These are phyloP conservation scores for Zanthoxylum bungeanum DNA, from an alignment of 345 rosid genomes.

Conservation along the genomic window DNA sequence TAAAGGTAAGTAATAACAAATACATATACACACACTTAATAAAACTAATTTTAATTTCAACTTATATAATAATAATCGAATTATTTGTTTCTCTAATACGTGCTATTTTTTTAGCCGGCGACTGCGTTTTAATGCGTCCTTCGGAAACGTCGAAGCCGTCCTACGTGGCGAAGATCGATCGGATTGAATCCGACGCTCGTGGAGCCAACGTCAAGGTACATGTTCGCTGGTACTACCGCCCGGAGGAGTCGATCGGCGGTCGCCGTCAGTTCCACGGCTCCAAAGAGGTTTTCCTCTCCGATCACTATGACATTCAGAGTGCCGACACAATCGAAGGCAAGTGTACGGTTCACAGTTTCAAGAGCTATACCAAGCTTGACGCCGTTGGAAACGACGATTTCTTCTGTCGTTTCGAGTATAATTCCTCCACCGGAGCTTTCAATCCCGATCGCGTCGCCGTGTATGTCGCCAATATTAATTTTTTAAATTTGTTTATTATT, in stretches of 20 bases:
- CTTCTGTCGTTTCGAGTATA: slow-evolving; percentile 98
- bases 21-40: no score
- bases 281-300: slow-evolving; percentile 89
- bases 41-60: no score
- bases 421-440: slow-evolving; percentile 80
- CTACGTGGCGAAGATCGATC: slow-evolving; percentile 87
- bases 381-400: slow-evolving; percentile 94
- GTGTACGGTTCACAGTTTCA: slow-evolving; percentile 88
- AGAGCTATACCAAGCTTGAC: slow-evolving; percentile 81
- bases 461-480: slow-evolving; percentile 37
- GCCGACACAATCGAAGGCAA: slow-evolving; percentile 90
- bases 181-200: slow-evolving; percentile 81
- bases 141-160: slow-evolving; percentile 77
- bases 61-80: no score
- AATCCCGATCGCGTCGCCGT: slow-evolving; percentile 93
- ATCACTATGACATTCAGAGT: slow-evolving; percentile 82
- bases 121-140: slow-evolving; percentile 93
- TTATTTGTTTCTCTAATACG: not conserved
- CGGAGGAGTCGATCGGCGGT: slow-evolving; percentile 97
- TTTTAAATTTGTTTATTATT: not conserved
- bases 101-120: slow-evolving; percentile 51
- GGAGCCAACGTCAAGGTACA: slow-evolving; percentile 71
- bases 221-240: slow-evolving; percentile 95
- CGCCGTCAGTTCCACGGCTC: slow-evolving; percentile 95
- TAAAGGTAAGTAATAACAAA: slow-evolving; percentile 65